Conservation (phyloP, 2,329 filamentous ascomycete species). For the Phyllosticta paracitricarpa region DNA sequence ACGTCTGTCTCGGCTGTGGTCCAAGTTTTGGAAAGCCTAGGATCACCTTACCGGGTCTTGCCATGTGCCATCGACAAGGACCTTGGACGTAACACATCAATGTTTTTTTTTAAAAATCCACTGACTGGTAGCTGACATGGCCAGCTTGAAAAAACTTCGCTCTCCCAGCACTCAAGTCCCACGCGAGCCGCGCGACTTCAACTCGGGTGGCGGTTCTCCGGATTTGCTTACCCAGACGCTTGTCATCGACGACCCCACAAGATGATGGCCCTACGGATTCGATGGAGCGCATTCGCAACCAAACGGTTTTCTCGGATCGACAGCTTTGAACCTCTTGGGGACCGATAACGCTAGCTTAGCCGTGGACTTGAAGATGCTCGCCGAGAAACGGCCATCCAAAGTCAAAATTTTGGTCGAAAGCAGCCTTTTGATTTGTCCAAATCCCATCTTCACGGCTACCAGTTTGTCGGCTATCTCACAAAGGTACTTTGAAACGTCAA, state of each 20-base stretch:
- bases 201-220: background rate
- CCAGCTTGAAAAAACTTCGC: too few species aligned
- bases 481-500: background rate
- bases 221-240: background rate
- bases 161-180: background rate
- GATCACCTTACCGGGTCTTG: background rate
- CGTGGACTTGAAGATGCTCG: too few species aligned
- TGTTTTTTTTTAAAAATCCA: background rate
- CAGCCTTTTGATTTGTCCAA: background rate
- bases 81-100: background rate
- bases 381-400: too few species aligned
- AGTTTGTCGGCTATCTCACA: background rate
- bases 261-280: background rate
- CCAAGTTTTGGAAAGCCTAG: background rate
- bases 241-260: background rate
- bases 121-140: background rate
- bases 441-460: background rate
- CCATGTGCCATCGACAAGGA: background rate
- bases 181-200: background rate
- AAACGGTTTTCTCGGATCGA: background rate
- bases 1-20: background rate
- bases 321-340: too few species aligned
- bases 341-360: too few species aligned
- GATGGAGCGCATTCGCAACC: background rate
- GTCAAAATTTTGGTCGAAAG: too few species aligned